Base-by-base conservation (phyloP, 768 basidiomycete genomes). In the Favolaschia claudopus region DNA sequence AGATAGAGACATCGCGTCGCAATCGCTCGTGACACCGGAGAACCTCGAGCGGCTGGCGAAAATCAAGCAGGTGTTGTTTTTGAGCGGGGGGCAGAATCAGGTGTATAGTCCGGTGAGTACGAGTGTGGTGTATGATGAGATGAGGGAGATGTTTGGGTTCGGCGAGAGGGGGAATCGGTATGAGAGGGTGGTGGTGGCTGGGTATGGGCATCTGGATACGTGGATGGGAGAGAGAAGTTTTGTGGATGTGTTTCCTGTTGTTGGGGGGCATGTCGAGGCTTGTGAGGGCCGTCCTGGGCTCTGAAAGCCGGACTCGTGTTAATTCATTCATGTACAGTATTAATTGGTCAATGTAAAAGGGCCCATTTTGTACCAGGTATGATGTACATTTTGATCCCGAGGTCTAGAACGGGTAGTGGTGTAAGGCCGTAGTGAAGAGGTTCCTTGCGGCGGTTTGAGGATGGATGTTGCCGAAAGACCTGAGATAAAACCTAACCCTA, bases 121-220 rank as follows among this genome's bases (percentile, higher is more conserved):
- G 22, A 55, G 31, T 39, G 56, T 59, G 58, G n/a, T 8, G 37
- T 66, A 67, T 49, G 60, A 64, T 28, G 45, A 44, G 27, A 14
- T 67, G 59, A 48, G 65, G 15, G 56, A 64, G 49, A 49, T n/a
- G n/a, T n/a, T n/a, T n/a, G n/a, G 39, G 33, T 67, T 62, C 20
- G 52, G 55, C 31, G 29, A 58, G 2, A 32, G 36, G 39, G n/a
- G n/a, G n/a, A n/a, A n/a, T n/a, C 42, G 48, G 38, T 67, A 67
- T 28, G 37, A 44, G 51, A 47, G 65, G 5, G 49, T 37, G 5
- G 63, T 64, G 2, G 33, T 64, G 7, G 28, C 8, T 17, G 62
- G 58, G 17, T 64, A 64, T 48, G 65, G 65, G n/a, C 65, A 67
- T 53, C 57, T 67, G 36, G 65, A 67, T 43, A 43, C 49, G 17